Percentiles rank a stretch among this genome's conserved stretches.
These are phyloP conservation scores for Arthrobotrys sinensis DNA, from an alignment of 2,329 filamentous ascomycete genomes.

Conservation along the genomic window DNA sequence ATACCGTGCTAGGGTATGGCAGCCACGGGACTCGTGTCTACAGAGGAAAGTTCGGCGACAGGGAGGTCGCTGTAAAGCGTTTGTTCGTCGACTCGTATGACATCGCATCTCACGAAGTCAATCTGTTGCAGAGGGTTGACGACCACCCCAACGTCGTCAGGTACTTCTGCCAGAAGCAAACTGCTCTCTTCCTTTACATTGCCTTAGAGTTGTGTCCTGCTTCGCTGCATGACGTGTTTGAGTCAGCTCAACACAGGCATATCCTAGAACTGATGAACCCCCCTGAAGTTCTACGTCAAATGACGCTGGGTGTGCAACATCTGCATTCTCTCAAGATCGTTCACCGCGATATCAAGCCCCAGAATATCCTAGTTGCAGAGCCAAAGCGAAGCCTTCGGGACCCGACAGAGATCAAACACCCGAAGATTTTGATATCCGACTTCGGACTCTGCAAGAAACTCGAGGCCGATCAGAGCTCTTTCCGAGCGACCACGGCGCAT, in stretches of 20 bases:
- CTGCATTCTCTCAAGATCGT: constrained; percentile 94
- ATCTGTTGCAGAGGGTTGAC: constrained; percentile 90
- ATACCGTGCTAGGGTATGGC: constrained; percentile 76
- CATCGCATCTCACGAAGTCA: constrained; percentile 93
- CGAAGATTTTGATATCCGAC: constrained; percentile 94
- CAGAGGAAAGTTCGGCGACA: constrained; percentile 91
- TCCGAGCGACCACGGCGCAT: constrained; percentile 93
- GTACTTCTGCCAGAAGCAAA: constrained; percentile 92
- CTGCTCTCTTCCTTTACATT: constrained; percentile 93
- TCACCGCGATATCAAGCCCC: constrained; percentile 95
- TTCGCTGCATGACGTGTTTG: constrained; percentile 90
- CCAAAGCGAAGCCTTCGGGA: constrained; percentile 69
- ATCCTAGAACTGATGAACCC: constrained; percentile 73
- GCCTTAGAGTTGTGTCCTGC: constrained; percentile 94
- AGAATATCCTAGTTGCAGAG: constrained; percentile 90
- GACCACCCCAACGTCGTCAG: constrained; percentile 97
- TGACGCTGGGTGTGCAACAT: constrained; percentile 89
- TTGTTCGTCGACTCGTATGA: constrained; percentile 98
- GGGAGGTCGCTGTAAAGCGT: constrained; percentile 93
- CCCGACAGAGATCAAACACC: constrained; percentile 74
- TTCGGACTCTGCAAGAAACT: constrained; percentile 98
- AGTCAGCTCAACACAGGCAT: constrained; percentile 78
- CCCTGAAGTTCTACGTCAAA: constrained; percentile 85
- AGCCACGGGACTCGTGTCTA: constrained; percentile 98
- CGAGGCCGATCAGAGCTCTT: constrained; percentile 92